Evolutionary conservation across 495 filamentous ascomycete species (phyloP), one percentile per base, ranked within the genome.

Genomic region (Neurospora sp.): DNA sequence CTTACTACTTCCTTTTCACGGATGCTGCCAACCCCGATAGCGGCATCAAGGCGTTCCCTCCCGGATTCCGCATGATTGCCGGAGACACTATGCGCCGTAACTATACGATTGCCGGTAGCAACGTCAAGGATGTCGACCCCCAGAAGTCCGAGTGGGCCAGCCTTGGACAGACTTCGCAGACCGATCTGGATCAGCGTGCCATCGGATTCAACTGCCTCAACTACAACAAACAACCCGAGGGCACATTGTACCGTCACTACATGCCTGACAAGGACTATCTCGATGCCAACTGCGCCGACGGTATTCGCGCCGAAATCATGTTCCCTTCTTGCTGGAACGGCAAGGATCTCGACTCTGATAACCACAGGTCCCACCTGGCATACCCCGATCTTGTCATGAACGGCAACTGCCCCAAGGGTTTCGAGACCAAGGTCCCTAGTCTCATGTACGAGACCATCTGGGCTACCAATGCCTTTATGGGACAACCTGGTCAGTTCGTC

Each of bases 271-370:
- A 97, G 86, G 81, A 81, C 1, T 96, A 85, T 75, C 84, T 96
- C 39, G 93, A 97, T 77, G 85, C 83, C 46, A 88, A 94, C 77
- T 97, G 94, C 78, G 77, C 78, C 0, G 88, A 96, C 75, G 94
- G 94, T 11, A 76, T 97, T 66, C 89, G 94, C 39, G 82, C 94
- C 46, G 93, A 97, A 79, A 80, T 97, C 71, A 90, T 93, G 88
- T 97, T 97, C 84, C 94, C 94, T 11, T 93, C 92, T 0, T 97
- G 94, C 88, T 97, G 93, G 92, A 92, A 97, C 78, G 92, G 93
- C 39, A 84, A 90, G 75, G 87, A 92, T 72, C 73, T 84, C 27
- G 89, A 90, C 72, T 85, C 88, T 4, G 37, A 73, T 0, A 85
- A 92, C 79, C 91, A 94, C 85, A 88, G 86, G 77, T 85, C 84